Percentiles rank a stretch among this genome's conserved stretches.
Evolutionary conservation across 257 asterid genomes (phyloP).

Genomic region (Solanum medicagineum): DNA sequence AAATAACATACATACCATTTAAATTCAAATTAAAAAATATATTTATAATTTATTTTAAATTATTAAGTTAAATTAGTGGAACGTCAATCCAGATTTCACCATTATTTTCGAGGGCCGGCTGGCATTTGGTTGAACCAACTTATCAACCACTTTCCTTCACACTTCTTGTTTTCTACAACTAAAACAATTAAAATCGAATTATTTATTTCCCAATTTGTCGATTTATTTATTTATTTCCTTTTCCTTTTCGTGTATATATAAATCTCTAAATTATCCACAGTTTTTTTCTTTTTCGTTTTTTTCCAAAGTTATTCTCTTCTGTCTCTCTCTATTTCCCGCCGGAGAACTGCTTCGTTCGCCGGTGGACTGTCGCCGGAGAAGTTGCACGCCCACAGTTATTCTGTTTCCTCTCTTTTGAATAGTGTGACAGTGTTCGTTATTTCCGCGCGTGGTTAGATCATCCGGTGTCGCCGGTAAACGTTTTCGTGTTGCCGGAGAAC

Average conservation of each 20-base stretch:
- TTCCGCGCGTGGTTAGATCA: background rate
- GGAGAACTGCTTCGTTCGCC: background rate
- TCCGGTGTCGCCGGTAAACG: background rate
- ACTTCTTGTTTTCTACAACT: constrained; percentile 11
- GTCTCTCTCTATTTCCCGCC: constrained; percentile 8
- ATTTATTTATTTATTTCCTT: background rate
- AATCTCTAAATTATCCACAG: constrained; percentile 15
- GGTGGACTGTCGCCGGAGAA: background rate
- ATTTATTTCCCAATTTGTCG: background rate
- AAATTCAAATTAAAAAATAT: accelerated
- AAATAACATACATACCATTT: accelerated
- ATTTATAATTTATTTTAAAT: background rate
- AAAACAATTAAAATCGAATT: background rate
- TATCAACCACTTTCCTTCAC: constrained; percentile 28
- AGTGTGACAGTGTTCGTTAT: background rate
- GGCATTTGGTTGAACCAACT: constrained; percentile 39
- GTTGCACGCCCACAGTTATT: background rate
- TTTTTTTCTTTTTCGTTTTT: constrained; percentile 29
- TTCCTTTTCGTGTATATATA: constrained; percentile 1
- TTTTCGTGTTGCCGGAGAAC: constrained; percentile 19
- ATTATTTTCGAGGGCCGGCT: constrained; percentile 2
- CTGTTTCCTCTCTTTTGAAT: background rate
- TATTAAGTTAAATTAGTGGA: background rate
- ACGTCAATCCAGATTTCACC: accelerated
- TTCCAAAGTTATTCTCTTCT: constrained; percentile 25